phyloP scores from a whole-genome alignment of 2,329 filamentous ascomycete species.

The Aureobasidium sp. region DNA sequence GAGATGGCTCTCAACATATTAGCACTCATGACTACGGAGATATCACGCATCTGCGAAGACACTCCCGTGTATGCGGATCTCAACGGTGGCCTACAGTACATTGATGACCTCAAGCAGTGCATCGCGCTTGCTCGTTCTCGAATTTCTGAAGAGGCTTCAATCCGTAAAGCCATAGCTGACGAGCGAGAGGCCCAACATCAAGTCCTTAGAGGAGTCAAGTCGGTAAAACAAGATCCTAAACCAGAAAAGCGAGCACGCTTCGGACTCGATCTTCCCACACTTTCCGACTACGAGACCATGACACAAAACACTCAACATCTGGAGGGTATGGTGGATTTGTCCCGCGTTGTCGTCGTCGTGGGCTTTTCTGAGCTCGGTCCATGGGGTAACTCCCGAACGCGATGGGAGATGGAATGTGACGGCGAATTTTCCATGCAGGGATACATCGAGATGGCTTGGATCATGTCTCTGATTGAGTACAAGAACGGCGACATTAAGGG shows the following conservation, averaged over 20 bases:
- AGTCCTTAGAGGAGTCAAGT: too few species aligned
- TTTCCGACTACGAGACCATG: conserved; percentile 91
- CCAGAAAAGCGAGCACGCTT: conserved; percentile 95
- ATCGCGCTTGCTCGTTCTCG: too few species aligned
- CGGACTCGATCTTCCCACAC: conserved; percentile 88
- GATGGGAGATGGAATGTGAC: conserved; percentile 98
- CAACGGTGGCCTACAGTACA: conserved; percentile 95
- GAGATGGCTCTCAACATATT: conserved; percentile 99
- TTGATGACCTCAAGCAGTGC: conserved; percentile 92
- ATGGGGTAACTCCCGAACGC: conserved; percentile 96
- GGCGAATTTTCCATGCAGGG: conserved; percentile 96
- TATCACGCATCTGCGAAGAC: conserved; percentile 90
- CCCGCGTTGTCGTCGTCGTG: conserved; percentile 95
- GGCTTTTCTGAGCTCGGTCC: conserved; percentile 94
- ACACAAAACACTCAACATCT: conserved; percentile 82
- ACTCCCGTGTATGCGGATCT: conserved; percentile 96
- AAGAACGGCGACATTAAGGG: conserved; percentile 95
- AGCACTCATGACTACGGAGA: conserved; percentile 86
- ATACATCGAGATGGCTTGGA: conserved; percentile 98
- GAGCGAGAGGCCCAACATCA: conserved; percentile 93
- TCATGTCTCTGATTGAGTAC: conserved; percentile 99
- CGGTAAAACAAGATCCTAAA: conserved; percentile 87
- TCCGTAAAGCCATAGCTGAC: conserved; percentile 87
- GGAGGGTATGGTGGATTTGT: conserved; percentile 96
- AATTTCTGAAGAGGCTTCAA: conserved; percentile 83